A percentile compares a stretch with the other conserved stretches of the same genome.
phyloP scores from a whole-genome alignment of 2,329 filamentous ascomycete species.

The Aspergillus pseudoterreus region DNA sequence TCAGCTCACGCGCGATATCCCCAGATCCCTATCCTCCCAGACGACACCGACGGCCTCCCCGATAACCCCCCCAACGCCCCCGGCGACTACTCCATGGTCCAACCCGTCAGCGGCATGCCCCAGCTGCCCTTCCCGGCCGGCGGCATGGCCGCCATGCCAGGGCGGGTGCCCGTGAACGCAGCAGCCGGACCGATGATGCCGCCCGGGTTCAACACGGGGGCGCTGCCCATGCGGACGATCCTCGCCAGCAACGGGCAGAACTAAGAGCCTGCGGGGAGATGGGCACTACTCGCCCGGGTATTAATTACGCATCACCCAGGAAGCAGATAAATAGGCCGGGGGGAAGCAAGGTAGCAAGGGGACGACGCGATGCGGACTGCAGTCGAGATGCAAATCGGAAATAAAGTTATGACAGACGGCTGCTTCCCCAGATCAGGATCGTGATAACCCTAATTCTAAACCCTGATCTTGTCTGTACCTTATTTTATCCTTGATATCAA shows the following conservation, averaged over 20 bases:
- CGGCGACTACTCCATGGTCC: constrained; percentile 5
- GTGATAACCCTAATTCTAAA: no score
- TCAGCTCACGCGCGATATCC: neutral
- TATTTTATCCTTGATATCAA: no score
- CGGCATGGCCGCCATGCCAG: neutral
- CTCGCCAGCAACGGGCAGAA: constrained; percentile 2
- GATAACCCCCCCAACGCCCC: neutral
- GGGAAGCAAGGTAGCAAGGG: neutral
- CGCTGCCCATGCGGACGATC: constrained; percentile 7
- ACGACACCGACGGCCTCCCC: neutral
- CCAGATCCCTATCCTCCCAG: neutral
- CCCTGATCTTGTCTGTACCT: no score
- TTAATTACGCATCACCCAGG: no score
- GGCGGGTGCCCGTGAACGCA: neutral
- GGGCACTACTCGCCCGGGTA: no score
- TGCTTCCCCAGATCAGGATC: no score
- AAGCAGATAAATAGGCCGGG: no score
- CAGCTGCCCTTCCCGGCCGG: neutral
- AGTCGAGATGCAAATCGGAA: neutral
- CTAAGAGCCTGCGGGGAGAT: neutral
- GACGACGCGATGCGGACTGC: neutral
- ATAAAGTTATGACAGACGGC: neutral
- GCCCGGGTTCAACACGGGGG: constrained; percentile 6
- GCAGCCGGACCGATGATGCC: neutral
- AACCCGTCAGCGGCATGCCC: constrained; percentile 7